phyloP scores from a whole-genome alignment of 1,139 yeast species.

The Yamadazyma songkhlaensis region DNA sequence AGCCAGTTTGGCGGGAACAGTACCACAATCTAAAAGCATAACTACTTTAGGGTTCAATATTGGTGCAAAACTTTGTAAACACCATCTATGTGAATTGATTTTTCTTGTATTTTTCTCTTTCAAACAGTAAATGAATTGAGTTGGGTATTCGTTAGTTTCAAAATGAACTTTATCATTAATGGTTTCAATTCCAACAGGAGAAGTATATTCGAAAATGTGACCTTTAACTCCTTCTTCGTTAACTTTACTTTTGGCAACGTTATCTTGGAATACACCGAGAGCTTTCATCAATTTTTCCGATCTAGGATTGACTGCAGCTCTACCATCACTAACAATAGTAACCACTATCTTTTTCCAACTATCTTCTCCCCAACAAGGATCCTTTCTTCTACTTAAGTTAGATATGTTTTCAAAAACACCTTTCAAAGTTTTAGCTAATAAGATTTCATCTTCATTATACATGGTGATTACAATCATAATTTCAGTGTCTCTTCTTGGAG shows the following conservation, averaged over 20 bases:
- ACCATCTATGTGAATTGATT: constrained; percentile 84
- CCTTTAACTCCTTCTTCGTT: constrained; percentile 68
- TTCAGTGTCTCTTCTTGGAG: constrained; percentile 68
- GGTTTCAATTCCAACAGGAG: constrained; percentile 69
- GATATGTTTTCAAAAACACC: constrained; percentile 75
- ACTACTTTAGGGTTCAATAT: constrained; percentile 68
- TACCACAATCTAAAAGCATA: constrained; percentile 76
- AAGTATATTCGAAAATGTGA: constrained; percentile 77
- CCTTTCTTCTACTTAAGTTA: constrained; percentile 55
- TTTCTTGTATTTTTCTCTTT: constrained; percentile 74
- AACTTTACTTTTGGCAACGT: constrained; percentile 75
- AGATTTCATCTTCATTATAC: constrained; percentile 76
- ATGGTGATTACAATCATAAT: constrained; percentile 72
- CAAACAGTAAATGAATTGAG: constrained; percentile 72
- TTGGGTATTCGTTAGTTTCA: constrained; percentile 61
- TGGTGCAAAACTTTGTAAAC: constrained; percentile 76
- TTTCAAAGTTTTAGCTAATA: constrained; percentile 68
- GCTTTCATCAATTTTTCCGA: constrained; percentile 67
- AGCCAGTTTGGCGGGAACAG: constrained; percentile 71
- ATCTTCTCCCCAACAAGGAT: constrained; percentile 74
- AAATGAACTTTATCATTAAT: constrained; percentile 54
- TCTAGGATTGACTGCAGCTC: constrained; percentile 64
- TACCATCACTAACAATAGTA: constrained; percentile 73
- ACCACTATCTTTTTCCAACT: constrained; percentile 81
- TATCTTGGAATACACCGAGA: constrained; percentile 76